Conservation (phyloP, 108 stramenopile species). For the Fragilariopsis cylindrus region DNA sequence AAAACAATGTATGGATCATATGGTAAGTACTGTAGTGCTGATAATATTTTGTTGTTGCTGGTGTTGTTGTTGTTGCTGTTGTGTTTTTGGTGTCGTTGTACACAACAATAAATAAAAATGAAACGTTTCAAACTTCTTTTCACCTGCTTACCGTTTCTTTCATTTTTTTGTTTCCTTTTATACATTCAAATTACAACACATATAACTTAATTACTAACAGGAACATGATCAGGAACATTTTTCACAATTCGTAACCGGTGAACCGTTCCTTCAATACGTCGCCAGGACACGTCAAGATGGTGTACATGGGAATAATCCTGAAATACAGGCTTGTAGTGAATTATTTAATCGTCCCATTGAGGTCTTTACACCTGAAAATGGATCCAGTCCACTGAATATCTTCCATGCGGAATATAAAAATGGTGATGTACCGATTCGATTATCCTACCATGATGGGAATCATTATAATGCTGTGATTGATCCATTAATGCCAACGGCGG, state of each 20-base stretch:
- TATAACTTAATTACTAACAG: slow-evolving; percentile 5
- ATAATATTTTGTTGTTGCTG: not conserved
- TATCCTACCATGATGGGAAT: slow-evolving; percentile 83
- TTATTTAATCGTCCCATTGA: slow-evolving; percentile 92
- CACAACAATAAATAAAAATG: not conserved
- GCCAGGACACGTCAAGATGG: slow-evolving; percentile 75
- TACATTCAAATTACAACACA: not conserved
- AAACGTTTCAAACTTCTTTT: not conserved
- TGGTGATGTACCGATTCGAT: slow-evolving; percentile 70
- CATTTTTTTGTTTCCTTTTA: not conserved
- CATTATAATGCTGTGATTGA: slow-evolving; percentile 88
- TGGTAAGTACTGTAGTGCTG: slow-evolving; percentile 45
- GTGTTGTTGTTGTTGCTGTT: not conserved
- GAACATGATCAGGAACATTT: slow-evolving; percentile 66
- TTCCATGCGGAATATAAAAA: slow-evolving; percentile 79
- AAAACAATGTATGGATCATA: slow-evolving; percentile 86
- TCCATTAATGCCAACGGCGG: slow-evolving; percentile 79
- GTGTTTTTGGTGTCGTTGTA: not conserved
- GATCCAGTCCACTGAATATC: slow-evolving; percentile 74
- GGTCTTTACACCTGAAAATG: slow-evolving; percentile 78
- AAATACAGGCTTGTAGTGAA: slow-evolving; percentile 96
- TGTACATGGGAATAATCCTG: slow-evolving; percentile 95
- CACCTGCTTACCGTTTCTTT: not conserved
- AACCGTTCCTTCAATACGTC: slow-evolving; percentile 75
- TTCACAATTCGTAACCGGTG: slow-evolving; percentile 78